Evolutionary conservation across 257 asterid genomes (phyloP), one percentile per base, ranked within the genome.

Genomic region (Solanum sejunctum): DNA sequence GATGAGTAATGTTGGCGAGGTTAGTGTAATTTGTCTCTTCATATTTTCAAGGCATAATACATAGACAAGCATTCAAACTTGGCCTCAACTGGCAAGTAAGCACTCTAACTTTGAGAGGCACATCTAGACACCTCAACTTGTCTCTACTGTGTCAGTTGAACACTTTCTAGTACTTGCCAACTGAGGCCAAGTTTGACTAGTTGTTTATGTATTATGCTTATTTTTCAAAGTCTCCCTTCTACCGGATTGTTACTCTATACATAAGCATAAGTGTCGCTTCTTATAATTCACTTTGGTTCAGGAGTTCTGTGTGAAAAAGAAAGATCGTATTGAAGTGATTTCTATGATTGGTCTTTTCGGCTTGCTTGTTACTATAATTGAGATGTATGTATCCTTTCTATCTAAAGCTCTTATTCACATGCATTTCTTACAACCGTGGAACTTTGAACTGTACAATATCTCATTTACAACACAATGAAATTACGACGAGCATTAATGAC

Each of bases 271-370:
- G 28, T 18, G 78, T 75, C 55, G 21, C 10, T 56, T 79, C 11
- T 57, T 7, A 12, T 47, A 18, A 16, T 77, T 51, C n/a, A 12
- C 82, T 52, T 57, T 26, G 78, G 63, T 77, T 28, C 91, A 95
- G 98, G 98, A 95, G 70, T 92, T 90, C 56, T 95, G 96, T 82
- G 98, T 91, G 60, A 95, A 95, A 90, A 92, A 77, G 89, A 93
- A 84, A 88, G 98, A 93, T 80, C 88, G 87, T 0, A 55, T 89
- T 39, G 98, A 95, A 90, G 97, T 93, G 47, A 85, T 95, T 81
- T 84, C 98, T 13, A 93, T 95, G 98, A 89, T 93, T 55, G 91
- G 95, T 55, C 80, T 93, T 12, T 93, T 92, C 57, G 98, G 98
- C 18, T 88, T 91, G 93, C 91, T 93, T 61, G 80, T 93, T 23